phyloP scores from a whole-genome alignment of 805 yeast species.

The Suhomyces canberraensis region DNA sequence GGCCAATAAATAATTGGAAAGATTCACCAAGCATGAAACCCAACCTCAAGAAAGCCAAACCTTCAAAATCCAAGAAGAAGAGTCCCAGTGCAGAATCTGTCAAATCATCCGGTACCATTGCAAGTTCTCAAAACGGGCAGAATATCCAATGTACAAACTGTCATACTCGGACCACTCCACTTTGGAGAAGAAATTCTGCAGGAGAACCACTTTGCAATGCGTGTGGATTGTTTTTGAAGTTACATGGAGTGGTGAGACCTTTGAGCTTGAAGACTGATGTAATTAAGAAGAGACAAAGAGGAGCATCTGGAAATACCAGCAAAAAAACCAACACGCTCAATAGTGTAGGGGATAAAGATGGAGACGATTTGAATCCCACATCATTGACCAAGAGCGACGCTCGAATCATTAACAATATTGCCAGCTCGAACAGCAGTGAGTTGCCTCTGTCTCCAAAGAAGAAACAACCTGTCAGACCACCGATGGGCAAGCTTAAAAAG shows the following conservation, averaged over 20 bases:
- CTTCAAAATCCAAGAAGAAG: conserved; percentile 7
- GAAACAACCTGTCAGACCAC: neutral
- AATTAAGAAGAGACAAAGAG: conserved; percentile 84
- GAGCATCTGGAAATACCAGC: conserved; percentile 14
- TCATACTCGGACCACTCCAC: conserved; percentile 86
- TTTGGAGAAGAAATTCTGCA: conserved; percentile 91
- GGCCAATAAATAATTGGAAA: conserved; percentile 2
- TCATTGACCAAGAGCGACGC: conserved; percentile 24
- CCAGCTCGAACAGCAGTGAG: neutral
- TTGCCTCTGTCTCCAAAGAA: neutral
- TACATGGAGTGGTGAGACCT: conserved; percentile 95
- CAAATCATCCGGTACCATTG: conserved; percentile 1
- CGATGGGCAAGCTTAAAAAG: conserved; percentile 5
- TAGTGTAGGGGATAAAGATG: conserved; percentile 39
- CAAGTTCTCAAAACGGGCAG: neutral
- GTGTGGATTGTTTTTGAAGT: conserved; percentile 86
- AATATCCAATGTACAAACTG: conserved; percentile 72
- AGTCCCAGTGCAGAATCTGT: neutral
- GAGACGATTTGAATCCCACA: conserved; percentile 50
- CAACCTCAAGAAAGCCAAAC: conserved; percentile 5
- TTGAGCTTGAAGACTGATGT: conserved; percentile 87
- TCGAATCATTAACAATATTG: conserved; percentile 8
- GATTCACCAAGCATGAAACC: conserved; percentile 2
- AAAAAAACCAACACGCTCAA: conserved; percentile 13
- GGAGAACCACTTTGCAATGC: conserved; percentile 95